These are phyloP conservation scores for Globisporangium perplexum DNA, from an alignment of 352 stramenopile genomes.

Conservation along the genomic window DNA sequence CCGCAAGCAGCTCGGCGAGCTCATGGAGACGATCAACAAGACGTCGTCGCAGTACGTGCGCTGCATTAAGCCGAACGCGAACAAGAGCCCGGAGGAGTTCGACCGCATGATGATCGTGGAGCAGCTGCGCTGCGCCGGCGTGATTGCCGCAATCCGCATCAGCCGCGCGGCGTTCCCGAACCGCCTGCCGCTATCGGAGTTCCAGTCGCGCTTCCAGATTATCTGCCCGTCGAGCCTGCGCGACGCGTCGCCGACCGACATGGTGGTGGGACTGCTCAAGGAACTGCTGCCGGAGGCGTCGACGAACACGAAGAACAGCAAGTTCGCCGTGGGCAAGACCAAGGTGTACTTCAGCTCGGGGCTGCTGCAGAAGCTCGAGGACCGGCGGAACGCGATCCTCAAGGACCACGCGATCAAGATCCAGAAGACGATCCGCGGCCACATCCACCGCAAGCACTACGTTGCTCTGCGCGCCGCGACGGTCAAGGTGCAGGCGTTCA, in stretches of 20 bases:
- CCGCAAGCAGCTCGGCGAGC: slow-evolving; percentile 76
- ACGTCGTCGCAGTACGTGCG: slow-evolving; percentile 87
- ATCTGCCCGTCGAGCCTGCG: slow-evolving; percentile 69
- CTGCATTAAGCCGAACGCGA: slow-evolving; percentile 90
- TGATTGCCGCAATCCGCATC: slow-evolving; percentile 88
- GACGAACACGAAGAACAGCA: slow-evolving; percentile 65
- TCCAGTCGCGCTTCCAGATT: slow-evolving; percentile 79
- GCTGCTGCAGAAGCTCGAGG: slow-evolving; percentile 89
- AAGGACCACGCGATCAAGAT: slow-evolving; percentile 71
- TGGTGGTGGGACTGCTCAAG: slow-evolving; percentile 75
- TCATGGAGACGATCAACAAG: slow-evolving; percentile 87
- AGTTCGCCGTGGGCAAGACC: slow-evolving; percentile 70
- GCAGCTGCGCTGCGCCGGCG: slow-evolving; percentile 85
- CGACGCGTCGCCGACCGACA: slow-evolving; percentile 41
- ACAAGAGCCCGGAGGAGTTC: slow-evolving; percentile 79
- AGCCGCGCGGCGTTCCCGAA: slow-evolving; percentile 86
- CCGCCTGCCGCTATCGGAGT: slow-evolving; percentile 87
- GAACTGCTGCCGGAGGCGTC: slow-evolving; percentile 60
- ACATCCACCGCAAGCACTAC: slow-evolving; percentile 55
- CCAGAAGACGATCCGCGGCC: slow-evolving; percentile 67
- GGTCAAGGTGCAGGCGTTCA: slow-evolving; percentile 45
- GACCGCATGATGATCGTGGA: slow-evolving; percentile 87
- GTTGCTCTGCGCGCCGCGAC: slow-evolving; percentile 31
- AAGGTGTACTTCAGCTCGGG: slow-evolving; percentile 89
- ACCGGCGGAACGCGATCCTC: slow-evolving; percentile 67